Evolutionary conservation across 352 stramenopile species (phyloP).

Genomic region (Phytopythium cucurbitacearum): DNA sequence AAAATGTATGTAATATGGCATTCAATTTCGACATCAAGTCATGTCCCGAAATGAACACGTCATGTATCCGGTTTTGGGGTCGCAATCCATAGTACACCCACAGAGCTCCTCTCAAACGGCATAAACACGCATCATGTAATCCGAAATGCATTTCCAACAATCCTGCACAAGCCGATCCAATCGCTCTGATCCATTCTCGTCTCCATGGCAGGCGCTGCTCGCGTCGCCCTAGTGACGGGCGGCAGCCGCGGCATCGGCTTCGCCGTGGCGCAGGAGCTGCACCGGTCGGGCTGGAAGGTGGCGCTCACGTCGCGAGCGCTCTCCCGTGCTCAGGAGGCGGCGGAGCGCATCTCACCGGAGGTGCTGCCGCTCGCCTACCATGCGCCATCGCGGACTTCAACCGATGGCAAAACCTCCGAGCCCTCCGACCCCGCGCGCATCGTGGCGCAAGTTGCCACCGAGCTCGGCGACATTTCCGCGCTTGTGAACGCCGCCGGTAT

Average conservation of each 20-base stretch:
- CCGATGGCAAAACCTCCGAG: conserved; percentile 8
- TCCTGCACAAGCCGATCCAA: neutral
- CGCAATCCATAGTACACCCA: too few species aligned
- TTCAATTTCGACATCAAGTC: too few species aligned
- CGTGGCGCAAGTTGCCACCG: conserved; percentile 36
- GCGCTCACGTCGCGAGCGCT: conserved; percentile 68
- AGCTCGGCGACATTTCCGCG: conserved; percentile 36
- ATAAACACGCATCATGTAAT: conserved; percentile 1
- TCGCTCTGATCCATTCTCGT: neutral
- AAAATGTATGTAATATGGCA: neutral
- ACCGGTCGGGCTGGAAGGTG: conserved; percentile 58
- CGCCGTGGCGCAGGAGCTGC: conserved; percentile 60
- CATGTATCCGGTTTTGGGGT: neutral
- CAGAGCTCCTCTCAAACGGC: neutral
- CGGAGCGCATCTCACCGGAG: conserved; percentile 28
- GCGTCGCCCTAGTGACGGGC: conserved; percentile 68
- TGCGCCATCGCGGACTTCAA: conserved; percentile 23
- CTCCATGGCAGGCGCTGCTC: neutral
- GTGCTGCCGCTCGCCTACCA: conserved; percentile 61
- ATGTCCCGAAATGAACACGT: neutral
- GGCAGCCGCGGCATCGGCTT: conserved; percentile 80
- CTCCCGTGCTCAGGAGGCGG: conserved; percentile 44
- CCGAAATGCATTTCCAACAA: too few species aligned
- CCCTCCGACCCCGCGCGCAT: conserved; percentile 21
- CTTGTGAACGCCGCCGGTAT: conserved; percentile 77